These are phyloP conservation scores for Botryotinia calthae DNA, from an alignment of 2,329 filamentous ascomycete species.

Conservation along the genomic window DNA sequence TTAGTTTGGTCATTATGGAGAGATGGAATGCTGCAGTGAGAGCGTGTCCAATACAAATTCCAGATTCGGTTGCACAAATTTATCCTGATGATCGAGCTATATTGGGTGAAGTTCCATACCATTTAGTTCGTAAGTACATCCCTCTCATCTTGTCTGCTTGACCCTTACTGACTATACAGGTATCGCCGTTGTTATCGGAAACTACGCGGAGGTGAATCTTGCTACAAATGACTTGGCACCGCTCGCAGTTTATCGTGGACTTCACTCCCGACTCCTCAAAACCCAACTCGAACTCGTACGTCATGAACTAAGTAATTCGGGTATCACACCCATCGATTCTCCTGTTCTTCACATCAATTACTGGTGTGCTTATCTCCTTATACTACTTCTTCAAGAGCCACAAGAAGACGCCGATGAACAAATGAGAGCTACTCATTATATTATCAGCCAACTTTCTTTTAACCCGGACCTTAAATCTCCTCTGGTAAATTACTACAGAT, in stretches of 20 bases:
- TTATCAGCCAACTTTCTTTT: slow-evolving; percentile 56
- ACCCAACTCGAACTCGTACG: slow-evolving; percentile 64
- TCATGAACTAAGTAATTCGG: slow-evolving; percentile 58
- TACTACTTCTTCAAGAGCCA: slow-evolving; percentile 51
- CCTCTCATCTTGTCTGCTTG: background rate
- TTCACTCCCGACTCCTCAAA: slow-evolving; percentile 50
- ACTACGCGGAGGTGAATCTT: slow-evolving; percentile 49
- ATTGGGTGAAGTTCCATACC: slow-evolving; percentile 62
- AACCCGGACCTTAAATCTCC: slow-evolving; percentile 58
- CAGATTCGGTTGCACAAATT: slow-evolving; percentile 59
- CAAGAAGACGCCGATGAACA: slow-evolving; percentile 55
- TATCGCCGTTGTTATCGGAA: slow-evolving; percentile 57
- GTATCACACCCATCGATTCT: slow-evolving; percentile 50
- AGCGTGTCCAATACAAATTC: slow-evolving; percentile 60
- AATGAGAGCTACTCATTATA: slow-evolving; percentile 58
- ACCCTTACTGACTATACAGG: slow-evolving; percentile 41
- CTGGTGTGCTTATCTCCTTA: slow-evolving; percentile 66
- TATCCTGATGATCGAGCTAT: slow-evolving; percentile 57
- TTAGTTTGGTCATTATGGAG: slow-evolving; percentile 68
- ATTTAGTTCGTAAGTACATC: slow-evolving; percentile 59
- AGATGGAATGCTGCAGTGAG: slow-evolving; percentile 71
- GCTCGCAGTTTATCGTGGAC: slow-evolving; percentile 42
- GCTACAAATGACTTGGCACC: slow-evolving; percentile 45
- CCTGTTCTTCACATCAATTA: slow-evolving; percentile 65
- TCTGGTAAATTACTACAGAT: slow-evolving; percentile 65